Evolutionary conservation across 2,329 filamentous ascomycete species (phyloP), one percentile per base, ranked within the genome.

Genomic region (Fusarium sp.): DNA sequence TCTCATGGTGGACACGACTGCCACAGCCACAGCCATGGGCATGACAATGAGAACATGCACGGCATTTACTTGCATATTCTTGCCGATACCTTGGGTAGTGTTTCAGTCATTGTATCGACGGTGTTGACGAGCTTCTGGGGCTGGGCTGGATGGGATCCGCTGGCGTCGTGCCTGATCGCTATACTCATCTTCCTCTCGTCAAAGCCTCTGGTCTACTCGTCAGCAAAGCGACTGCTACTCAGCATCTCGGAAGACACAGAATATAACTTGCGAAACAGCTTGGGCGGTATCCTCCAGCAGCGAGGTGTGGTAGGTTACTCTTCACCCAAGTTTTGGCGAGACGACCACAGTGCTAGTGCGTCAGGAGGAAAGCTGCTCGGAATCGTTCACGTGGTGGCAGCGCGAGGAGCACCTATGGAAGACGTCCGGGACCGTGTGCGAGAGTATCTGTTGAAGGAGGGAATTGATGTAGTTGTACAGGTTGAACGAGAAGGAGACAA

Each of bases 61-160:
- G 96, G 96, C 11, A 98, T 99, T 71, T 99, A 97, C 79, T 84
- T 99, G 18, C 96, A 99, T 76, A 92, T 99, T 55, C 85, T 98
- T 27, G 96, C 96, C 6, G 96, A 99, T 77, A 97, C 96, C 0
- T 89, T 98, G 29, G 96, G 96, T 25, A 97, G 94, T 59, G 91
- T 94, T 1, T 96, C 96, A 1, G 96, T 99, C 51, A 97, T 99
- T 67, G 88, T 93, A 33, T 97, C 93, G 7, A 99, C 96, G 0
- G 83, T 93, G 0, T 84, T 98, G 20, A 97, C 96, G 0, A 91
- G 96, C 76, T 90, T 93, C 74, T 91, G 92, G 76, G 91, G 92
- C 14, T 98, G 95, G 93, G 87, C 93, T 6, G 93, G 95, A 23
- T 99, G 95, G 89, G 96, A 99, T 77, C 96, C 96, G 2, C 81